Conservation (phyloP, 83 land plant species). For the Picea abies region DNA sequence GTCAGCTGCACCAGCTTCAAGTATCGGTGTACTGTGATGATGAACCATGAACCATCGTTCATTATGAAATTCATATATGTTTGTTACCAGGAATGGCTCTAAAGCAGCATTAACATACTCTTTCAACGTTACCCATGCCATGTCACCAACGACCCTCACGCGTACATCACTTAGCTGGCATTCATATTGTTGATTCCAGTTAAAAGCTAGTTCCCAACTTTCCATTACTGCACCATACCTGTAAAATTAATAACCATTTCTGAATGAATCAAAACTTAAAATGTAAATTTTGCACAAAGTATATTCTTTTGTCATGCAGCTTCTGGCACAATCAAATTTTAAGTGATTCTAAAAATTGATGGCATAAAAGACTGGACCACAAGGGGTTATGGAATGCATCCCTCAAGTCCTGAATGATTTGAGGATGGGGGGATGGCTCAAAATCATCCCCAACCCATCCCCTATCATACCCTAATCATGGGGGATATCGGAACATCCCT, state of each 20-base stretch:
- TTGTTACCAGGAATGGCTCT: conserved; percentile 63
- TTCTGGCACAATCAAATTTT: neutral
- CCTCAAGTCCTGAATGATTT: too few relatives aligned
- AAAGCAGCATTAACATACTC: conserved; percentile 52
- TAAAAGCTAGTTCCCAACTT: conserved; percentile 69
- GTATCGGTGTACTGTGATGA: conserved; percentile 64
- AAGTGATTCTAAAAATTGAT: neutral
- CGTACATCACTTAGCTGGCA: conserved; percentile 67
- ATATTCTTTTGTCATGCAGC: neutral
- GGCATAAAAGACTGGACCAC: too few relatives aligned
- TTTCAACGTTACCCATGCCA: conserved; percentile 87
- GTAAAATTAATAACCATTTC: conserved; percentile 10
- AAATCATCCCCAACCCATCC: too few relatives aligned
- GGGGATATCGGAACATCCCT: too few relatives aligned
- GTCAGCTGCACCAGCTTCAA: conserved; percentile 21
- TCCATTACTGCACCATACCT: conserved; percentile 78
- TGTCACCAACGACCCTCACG: conserved; percentile 54
- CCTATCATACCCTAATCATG: too few relatives aligned
- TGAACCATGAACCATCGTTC: conserved; percentile 83
- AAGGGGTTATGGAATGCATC: too few relatives aligned
- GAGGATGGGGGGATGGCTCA: too few relatives aligned
- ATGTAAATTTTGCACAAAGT: neutral
- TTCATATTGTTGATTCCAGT: conserved; percentile 45
- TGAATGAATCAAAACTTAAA: neutral
- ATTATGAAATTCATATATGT: conserved; percentile 69